Conservation (phyloP, 352 stramenopile genomes). For the Phytophthora aleatoria region DNA sequence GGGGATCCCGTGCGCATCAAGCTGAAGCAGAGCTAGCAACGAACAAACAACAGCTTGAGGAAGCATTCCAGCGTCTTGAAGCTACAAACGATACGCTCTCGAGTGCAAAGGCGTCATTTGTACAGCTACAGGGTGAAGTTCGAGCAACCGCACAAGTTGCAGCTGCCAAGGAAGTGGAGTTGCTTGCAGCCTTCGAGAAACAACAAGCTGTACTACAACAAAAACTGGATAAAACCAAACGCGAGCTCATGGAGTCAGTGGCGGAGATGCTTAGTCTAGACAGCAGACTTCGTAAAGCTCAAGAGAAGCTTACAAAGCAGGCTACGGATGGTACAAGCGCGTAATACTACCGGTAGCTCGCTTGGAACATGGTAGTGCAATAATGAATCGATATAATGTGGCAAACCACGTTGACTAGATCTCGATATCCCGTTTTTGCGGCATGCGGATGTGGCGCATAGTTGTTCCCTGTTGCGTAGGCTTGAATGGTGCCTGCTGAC, state of each 20-base stretch:
- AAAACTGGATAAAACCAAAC: slow-evolving; percentile 78
- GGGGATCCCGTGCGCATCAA: slow-evolving; percentile 33
- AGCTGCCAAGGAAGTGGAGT: slow-evolving; percentile 46
- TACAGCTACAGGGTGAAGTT: slow-evolving; percentile 33
- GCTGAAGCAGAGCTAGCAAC: slow-evolving; percentile 44
- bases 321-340: slow-evolving; percentile 17
- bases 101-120: slow-evolving; percentile 38
- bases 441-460: slow-evolving; percentile 92
- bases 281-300: slow-evolving; percentile 59
- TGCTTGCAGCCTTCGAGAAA: slow-evolving; percentile 48
- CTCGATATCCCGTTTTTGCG: slow-evolving; percentile 91
- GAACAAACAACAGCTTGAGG: slow-evolving; percentile 53
- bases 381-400: slow-evolving; percentile 8
- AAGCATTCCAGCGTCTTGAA: slow-evolving; percentile 51
- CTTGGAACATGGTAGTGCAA: slow-evolving; percentile 1
- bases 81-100: slow-evolving; percentile 39
- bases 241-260: slow-evolving; percentile 75
- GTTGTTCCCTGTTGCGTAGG: slow-evolving; percentile 83
- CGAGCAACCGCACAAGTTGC: slow-evolving; percentile 17
- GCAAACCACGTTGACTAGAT: slow-evolving; percentile 63
- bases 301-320: slow-evolving; percentile 70
- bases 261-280: slow-evolving; percentile 69
- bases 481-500: slow-evolving; percentile 92
- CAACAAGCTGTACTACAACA: slow-evolving; percentile 52
- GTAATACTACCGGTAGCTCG: not conserved